Evolutionary conservation across 495 filamentous ascomycete species (phyloP), one percentile per base, ranked within the genome.

Genomic region (Daldinia childiae): DNA sequence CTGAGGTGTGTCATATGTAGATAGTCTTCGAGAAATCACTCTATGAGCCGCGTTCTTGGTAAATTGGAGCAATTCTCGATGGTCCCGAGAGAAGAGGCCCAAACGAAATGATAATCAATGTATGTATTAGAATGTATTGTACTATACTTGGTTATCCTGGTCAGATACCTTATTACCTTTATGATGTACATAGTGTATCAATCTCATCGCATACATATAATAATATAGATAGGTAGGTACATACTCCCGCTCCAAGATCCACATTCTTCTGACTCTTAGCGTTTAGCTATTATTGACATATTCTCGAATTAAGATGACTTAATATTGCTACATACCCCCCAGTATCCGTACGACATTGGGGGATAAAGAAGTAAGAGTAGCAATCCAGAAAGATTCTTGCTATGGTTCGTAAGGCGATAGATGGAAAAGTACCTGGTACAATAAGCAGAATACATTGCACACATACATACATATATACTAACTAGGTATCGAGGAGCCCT

Each of bases 31-130:
- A 64, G 59, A 50, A 72, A 41, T 60, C 21, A 50, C 30, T 62
- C 62, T 27, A 27, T 50, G 71, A 73, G 66, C 66, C 71, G 50
- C 71, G 66, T 60, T 58, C 58, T 51, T 63, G 71, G 71, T 67
- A 73, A 69, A 73, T 73, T 73, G 62, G 58, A 69, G 19, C 12
- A 26, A 11, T 43, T 69, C 66, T 60, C 32, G 64, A 66, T 56
- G 62, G 71, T 36, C 30, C 48, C 60, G 30, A 51, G 12, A 17
- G 36, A 58, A 65, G 64, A 12, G 57, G 63, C 55, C 55, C 60
- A 65, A 72, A 68, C 59, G 64, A 59, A 50, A n/a, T 12, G 43
- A 11, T 52, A 29, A 38, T 61, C 50, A 15, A 30, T 3, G 55
- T 48, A 32, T 32, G 29, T 17, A 17, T 45, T 19, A 17, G 17